Percentiles rank a stretch among this genome's conserved stretches.
phyloP scores from a whole-genome alignment of 1,139 yeast species.

The Pichia sp. region DNA sequence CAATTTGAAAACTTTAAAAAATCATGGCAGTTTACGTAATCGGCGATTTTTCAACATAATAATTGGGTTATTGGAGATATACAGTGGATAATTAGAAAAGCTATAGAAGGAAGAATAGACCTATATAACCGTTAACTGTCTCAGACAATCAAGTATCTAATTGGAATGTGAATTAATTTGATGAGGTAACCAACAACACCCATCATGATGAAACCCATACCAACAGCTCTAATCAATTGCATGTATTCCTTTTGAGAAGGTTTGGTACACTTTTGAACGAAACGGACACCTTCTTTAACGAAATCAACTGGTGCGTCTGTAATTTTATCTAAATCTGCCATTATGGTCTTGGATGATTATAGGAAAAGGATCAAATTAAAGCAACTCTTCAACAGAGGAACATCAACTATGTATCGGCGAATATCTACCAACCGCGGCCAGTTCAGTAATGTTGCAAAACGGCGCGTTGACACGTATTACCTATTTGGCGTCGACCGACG shows the following conservation, averaged over 20 bases:
- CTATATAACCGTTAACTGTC: not conserved
- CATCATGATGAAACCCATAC: constrained; percentile 94
- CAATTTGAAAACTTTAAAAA: too few species aligned
- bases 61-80: not conserved
- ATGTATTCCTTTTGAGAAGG: constrained; percentile 85
- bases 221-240: constrained; percentile 89
- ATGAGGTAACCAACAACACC: constrained; percentile 96
- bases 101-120: not conserved
- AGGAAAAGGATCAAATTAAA: too few species aligned
- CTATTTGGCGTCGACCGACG: too few species aligned
- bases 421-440: too few species aligned
- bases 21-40: too few species aligned
- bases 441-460: too few species aligned
- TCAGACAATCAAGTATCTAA: constrained; percentile 90
- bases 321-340: constrained; percentile 57
- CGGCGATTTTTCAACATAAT: not conserved
- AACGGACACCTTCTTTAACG: constrained; percentile 83
- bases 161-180: constrained; percentile 92
- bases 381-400: too few species aligned
- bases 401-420: too few species aligned
- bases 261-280: constrained; percentile 85
- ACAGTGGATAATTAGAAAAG: not conserved
- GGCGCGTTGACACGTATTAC: too few species aligned
- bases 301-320: constrained; percentile 89
- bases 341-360: constrained; percentile 3